Evolutionary conservation across 768 basidiomycete genomes (phyloP).

Genomic region (Boletus pseudo-olivaceus): DNA sequence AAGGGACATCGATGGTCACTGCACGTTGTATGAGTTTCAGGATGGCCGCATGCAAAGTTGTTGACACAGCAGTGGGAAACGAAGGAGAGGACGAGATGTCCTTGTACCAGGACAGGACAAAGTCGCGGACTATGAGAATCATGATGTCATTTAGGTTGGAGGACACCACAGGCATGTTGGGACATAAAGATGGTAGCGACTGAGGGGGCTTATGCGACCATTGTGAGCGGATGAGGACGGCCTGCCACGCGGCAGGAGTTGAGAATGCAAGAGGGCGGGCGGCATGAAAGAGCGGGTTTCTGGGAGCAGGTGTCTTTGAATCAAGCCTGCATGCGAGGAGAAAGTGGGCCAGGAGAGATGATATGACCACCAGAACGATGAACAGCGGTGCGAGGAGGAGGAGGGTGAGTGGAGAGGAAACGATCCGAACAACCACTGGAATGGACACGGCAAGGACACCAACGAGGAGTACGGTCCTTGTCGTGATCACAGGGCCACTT

Average conservation of each 20-base stretch:
- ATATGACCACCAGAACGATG: slow-evolving; percentile 43
- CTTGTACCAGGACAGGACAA: slow-evolving; percentile 87
- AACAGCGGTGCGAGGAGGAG: slow-evolving; percentile 63
- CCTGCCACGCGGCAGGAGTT: slow-evolving; percentile 94
- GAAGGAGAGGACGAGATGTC: slow-evolving; percentile 81
- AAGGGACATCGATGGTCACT: slow-evolving; percentile 62
- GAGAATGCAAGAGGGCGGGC: slow-evolving; percentile 82
- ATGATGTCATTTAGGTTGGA: slow-evolving; percentile 77
- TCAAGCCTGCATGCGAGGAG: slow-evolving; percentile 61
- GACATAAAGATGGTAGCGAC: slow-evolving; percentile 62
- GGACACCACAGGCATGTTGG: slow-evolving; percentile 62
- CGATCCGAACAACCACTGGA: slow-evolving; percentile 50
- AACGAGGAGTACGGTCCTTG: slow-evolving; percentile 52
- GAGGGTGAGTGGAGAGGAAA: slow-evolving; percentile 65
- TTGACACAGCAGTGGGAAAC: slow-evolving; percentile 84
- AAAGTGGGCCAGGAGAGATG: slow-evolving; percentile 52
- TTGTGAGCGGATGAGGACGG: slow-evolving; percentile 80
- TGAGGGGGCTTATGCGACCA: slow-evolving; percentile 78
- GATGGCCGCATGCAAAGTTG: slow-evolving; percentile 64
- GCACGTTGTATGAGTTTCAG: slow-evolving; percentile 55
- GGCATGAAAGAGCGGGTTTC: slow-evolving; percentile 46
- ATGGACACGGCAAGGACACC: slow-evolving; percentile 55
- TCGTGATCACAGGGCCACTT: slow-evolving; percentile 42
- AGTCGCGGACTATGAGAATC: slow-evolving; percentile 79
- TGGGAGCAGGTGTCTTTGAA: slow-evolving; percentile 30